Percentiles rank a stretch among this genome's conserved stretches.
These are phyloP conservation scores for Solanum clarkiae DNA, from an alignment of 257 asterid species.

Conservation along the genomic window DNA sequence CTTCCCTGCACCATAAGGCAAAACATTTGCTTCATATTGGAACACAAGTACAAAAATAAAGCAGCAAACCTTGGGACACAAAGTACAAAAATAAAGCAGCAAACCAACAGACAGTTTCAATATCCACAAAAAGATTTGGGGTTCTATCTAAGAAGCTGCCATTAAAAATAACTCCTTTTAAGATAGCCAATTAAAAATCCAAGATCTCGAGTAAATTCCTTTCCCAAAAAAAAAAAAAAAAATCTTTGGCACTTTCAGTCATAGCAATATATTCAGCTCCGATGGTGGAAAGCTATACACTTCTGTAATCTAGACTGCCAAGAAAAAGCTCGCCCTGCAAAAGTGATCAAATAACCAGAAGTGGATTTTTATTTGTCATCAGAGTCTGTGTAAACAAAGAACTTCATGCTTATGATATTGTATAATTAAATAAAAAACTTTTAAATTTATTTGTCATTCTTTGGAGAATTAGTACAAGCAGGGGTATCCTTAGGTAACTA, in stretches of 20 bases:
- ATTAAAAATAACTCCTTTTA: not conserved
- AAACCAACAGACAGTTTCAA: not conserved
- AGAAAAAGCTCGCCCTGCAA: not conserved
- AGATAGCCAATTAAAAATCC: not conserved
- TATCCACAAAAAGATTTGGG: not conserved
- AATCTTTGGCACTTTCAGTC: not conserved
- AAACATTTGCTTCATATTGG: not conserved
- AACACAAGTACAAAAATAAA: not conserved
- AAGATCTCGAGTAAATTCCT: not conserved
- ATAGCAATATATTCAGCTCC: not conserved
- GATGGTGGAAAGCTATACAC: not conserved
- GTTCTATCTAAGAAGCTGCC: not conserved
- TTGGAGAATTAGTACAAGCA: not conserved
- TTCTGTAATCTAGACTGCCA: not conserved
- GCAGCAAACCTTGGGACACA: not conserved
- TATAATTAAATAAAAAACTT: not conserved
- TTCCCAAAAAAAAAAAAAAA: not conserved
- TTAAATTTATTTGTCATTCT: not conserved
- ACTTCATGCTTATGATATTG: not conserved
- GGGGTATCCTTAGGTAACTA: not conserved
- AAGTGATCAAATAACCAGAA: not conserved
- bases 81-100: not conserved
- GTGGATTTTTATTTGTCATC: not conserved
- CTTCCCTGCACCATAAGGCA: slow-evolving; percentile 38
- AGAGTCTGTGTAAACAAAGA: not conserved